Evolutionary conservation across 371 early-diverging fungal genomes (phyloP).

Genomic region (Mortierella sp.): DNA sequence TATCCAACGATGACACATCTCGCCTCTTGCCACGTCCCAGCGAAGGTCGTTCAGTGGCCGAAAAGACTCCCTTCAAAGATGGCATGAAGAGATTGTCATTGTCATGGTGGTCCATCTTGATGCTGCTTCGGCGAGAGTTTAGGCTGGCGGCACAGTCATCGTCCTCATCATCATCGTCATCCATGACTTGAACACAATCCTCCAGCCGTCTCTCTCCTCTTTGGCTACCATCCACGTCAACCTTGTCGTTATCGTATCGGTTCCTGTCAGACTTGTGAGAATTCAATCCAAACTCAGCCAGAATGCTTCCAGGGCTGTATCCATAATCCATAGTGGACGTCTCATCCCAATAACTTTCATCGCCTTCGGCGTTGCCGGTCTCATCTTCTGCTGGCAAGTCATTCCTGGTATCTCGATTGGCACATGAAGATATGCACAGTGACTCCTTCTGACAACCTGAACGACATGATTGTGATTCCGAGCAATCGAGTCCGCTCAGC

Average conservation of each 20-base stretch:
- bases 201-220: not conserved
- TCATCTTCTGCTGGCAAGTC: conserved; percentile 13
- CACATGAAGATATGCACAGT: conserved; percentile 3
- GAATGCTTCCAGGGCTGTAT: conserved; percentile 35
- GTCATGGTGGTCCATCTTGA: conserved; percentile 29
- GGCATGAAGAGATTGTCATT: conserved; percentile 42
- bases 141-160: conserved; percentile 33
- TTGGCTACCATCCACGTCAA: not conserved
- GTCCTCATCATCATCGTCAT: conserved; percentile 46
- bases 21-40: conserved; percentile 7
- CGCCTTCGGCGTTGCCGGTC: conserved; percentile 23
- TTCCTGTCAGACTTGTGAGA: conserved; percentile 20
- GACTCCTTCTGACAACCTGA: conserved; percentile 6
- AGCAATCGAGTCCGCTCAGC: conserved; percentile 9
- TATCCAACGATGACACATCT: not conserved
- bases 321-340: conserved; percentile 46
- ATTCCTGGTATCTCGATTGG: not conserved
- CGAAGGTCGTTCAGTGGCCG: conserved; percentile 6
- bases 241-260: not conserved
- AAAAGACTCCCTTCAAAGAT: conserved; percentile 45
- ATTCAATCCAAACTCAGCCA: conserved; percentile 29
- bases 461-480: conserved; percentile 6
- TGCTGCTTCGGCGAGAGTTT: conserved; percentile 23
- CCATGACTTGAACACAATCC: conserved; percentile 8
- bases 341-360: conserved; percentile 50